These are phyloP conservation scores for Colletotrichum abscissum DNA, from an alignment of 2,329 filamentous ascomycete species.

Conservation along the genomic window DNA sequence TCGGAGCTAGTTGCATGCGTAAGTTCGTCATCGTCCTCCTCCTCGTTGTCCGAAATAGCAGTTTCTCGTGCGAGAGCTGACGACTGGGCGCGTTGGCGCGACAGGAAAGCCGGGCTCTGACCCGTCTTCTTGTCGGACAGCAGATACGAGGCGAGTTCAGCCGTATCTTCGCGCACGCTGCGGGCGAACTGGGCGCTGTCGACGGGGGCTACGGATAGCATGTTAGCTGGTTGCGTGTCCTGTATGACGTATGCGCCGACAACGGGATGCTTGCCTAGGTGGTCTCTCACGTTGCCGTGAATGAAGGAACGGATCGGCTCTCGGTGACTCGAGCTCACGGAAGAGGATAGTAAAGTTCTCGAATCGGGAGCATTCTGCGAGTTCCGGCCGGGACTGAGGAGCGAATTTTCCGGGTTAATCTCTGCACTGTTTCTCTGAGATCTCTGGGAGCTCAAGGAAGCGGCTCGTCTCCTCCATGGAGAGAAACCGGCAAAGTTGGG, in stretches of 20 bases:
- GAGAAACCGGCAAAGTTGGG: slow-evolving; percentile 56
- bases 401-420: slow-evolving; percentile 40
- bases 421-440: slow-evolving; percentile 36
- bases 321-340: slow-evolving; percentile 56
- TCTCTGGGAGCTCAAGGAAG: slow-evolving; percentile 36
- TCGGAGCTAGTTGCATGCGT: slow-evolving; percentile 49
- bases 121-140: slow-evolving; percentile 71
- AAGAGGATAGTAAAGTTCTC: slow-evolving; percentile 49
- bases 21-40: slow-evolving; percentile 37
- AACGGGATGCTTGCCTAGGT: slow-evolving; percentile 59
- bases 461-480: slow-evolving; percentile 56
- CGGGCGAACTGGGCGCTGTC: slow-evolving; percentile 81
- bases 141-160: slow-evolving; percentile 85
- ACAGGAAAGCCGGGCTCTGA: slow-evolving; percentile 58
- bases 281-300: slow-evolving; percentile 71
- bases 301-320: slow-evolving; percentile 80
- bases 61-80: slow-evolving; percentile 42
- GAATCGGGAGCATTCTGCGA: slow-evolving; percentile 41
- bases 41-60: slow-evolving; percentile 41
- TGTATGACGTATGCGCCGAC: not conserved
- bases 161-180: slow-evolving; percentile 86
- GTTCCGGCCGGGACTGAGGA: slow-evolving; percentile 34
- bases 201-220: slow-evolving; percentile 53
- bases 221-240: not conserved
- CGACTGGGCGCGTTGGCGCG: slow-evolving; percentile 49